Percentiles rank a stretch among this genome's conserved stretches.
These are phyloP conservation scores for Microbotryum scabiosae DNA, from an alignment of 1,284 basidiomycete genomes.

Conservation along the genomic window DNA sequence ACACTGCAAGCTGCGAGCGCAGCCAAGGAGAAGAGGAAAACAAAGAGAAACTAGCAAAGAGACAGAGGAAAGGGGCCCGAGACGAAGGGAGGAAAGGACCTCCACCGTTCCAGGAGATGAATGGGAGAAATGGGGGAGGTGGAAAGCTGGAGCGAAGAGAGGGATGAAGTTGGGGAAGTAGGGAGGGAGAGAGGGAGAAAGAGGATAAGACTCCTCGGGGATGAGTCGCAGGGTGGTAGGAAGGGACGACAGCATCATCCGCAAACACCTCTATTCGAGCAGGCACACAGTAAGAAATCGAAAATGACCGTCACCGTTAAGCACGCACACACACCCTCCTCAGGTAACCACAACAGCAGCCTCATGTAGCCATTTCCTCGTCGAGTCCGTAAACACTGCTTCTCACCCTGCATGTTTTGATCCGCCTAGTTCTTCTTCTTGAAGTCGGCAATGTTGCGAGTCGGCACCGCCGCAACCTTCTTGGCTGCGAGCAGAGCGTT, in stretches of 20 bases:
- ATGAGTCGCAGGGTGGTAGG: not conserved
- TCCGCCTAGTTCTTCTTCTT: slow-evolving; percentile 22
- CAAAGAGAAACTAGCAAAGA: not conserved
- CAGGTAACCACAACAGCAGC: no score
- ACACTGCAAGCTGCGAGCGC: no score
- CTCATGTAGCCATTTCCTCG: no score
- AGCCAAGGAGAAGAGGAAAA: no score
- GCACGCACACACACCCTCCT: no score
- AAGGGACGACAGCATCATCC: not conserved
- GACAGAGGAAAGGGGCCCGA: not conserved
- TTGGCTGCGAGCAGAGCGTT: slow-evolving; percentile 2
- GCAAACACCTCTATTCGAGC: not conserved
- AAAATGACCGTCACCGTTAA: no score
- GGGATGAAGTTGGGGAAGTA: not conserved
- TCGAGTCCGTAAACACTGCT: no score
- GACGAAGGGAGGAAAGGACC: not conserved
- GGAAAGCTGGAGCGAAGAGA: not conserved
- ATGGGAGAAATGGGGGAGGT: not conserved
- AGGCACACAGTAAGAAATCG: no score
- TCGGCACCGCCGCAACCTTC: not conserved
- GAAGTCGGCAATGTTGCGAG: slow-evolving; percentile 13
- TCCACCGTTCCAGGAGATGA: not conserved
- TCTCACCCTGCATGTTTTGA: no score
- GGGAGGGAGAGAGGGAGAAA: not conserved
- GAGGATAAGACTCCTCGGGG: not conserved